Evolutionary conservation across 345 rosid species (phyloP), one percentile per base, ranked within the genome.

Genomic region (Brassica cretica): DNA sequence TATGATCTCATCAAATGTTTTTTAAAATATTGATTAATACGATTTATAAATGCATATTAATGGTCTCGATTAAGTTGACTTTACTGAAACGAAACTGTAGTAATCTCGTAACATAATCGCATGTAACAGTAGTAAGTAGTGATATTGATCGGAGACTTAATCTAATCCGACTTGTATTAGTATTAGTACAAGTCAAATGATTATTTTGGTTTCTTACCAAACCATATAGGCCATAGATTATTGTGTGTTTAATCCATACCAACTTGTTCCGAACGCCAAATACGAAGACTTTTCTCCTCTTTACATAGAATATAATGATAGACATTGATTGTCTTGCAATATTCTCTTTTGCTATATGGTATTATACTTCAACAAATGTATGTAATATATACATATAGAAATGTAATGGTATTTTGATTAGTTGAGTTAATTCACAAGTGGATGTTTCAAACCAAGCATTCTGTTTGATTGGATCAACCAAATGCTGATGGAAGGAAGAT

Each of bases 401-500:
- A 19, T 32, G 35, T 49, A 6, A 68, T 25, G 8, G 21, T 58
- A 12, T 59, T 58, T 19, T 68, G 32, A 41, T 49, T 76, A 44
- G 64, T 64, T 25, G 66, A 14, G 51, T 77, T 64, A 56, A 3
- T 24, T 63, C 39, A 70, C 11, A 49, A 33, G 9, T 53, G 2
- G 72, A 77, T 51, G 60, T 30, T 71, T 77, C 66, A 55, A 55
- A 63, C 33, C 21, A 70, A 77, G 29, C 8, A 33, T 33, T 33
- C 19, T 39, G 44, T 41, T 58, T 75, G 72, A 18, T 58, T 75
- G 68, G 62, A 61, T 76, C 24, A 32, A 76, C 69, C 64, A 62
- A 70, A 63, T 53, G 80, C 15, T 77, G 80, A 77, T 64, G 76
- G 25, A 71, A 37, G 55, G 69, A 37, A 55, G 76, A 70, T 70